Evolutionary conservation across 257 asterid species (phyloP).

Genomic region (Coffea eugenioides): DNA sequence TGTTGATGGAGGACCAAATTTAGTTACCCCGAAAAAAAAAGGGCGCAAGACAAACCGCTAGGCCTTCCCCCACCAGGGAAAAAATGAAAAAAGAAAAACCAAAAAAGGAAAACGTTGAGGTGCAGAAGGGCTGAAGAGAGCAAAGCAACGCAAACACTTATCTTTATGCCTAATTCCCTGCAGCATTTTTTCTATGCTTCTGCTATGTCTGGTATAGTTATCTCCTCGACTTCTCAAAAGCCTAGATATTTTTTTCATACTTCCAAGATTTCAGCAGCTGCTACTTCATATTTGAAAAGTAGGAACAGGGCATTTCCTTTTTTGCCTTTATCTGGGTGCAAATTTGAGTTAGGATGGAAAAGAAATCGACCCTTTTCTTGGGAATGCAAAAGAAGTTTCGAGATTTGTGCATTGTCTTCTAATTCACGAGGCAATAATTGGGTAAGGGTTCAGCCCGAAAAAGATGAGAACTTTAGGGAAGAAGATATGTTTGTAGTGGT

Average conservation of each 20-base stretch:
- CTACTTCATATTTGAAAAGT: constrained; percentile 12
- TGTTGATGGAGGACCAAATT: no score
- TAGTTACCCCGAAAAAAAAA: no score
- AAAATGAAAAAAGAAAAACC: no score
- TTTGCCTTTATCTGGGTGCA: constrained; percentile 14
- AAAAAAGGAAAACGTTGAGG: no score
- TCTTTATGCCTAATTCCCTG: not conserved
- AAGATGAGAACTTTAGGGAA: constrained; percentile 28
- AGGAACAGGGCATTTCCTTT: constrained; percentile 27
- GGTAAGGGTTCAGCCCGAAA: constrained; percentile 35
- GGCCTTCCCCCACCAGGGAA: no score
- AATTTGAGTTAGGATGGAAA: constrained; percentile 11
- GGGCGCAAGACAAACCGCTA: no score
- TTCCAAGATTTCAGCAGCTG: constrained; percentile 13
- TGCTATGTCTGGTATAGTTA: constrained; percentile 5
- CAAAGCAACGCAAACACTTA: not conserved
- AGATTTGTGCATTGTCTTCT: constrained; percentile 37
- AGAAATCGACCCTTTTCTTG: constrained; percentile 10
- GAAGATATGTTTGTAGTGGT: constrained; percentile 73
- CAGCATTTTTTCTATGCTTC: not conserved
- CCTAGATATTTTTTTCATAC: constrained; percentile 12
- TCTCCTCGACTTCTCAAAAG: constrained; percentile 16
- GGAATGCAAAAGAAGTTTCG: constrained; percentile 28
- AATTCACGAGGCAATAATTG: constrained; percentile 36
- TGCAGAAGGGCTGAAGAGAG: not conserved